Evolutionary conservation across 768 basidiomycete species (phyloP), one percentile per base, ranked within the genome.

Genomic region (Suillus sp.): DNA sequence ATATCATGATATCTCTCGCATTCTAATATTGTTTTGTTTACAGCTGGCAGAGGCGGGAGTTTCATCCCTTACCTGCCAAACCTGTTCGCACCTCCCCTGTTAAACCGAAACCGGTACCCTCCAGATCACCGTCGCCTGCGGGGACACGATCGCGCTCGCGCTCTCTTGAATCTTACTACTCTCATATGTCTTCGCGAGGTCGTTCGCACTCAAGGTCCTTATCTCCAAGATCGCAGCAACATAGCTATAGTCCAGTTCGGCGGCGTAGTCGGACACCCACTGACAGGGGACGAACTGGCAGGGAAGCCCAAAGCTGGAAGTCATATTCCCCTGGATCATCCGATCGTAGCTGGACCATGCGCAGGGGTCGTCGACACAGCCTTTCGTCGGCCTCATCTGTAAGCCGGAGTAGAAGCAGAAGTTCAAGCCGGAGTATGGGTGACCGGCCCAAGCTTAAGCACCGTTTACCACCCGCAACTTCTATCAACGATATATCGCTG

Each of bases 21-120:
- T 62, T 20, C 66, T 38, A 61, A 66, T 42, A 68, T 13, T 11
- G 8, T 22, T 62, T 55, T 61, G 60, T 62, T 57, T 67, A 10
- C 67, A 92, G 90, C 69, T 92, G 90, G 90, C 86, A 84, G 51
- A 81, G 82, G 69, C 81, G 90, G 59, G 88, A 90, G 48, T 73
- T 73, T 50, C 73, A 79, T 53, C 72, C 74, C 3, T 73, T 79
- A 2, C 73, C 81, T 73, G 79, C 77, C 76, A 79, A 74, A 62
- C 75, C 64, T 68, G 68, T 70, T 63, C 72, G 73, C 60, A 75
- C 74, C 51, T 57, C 56, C 10, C 67, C 75, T 59, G 69, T 76
- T 60, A 77, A 83, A 65, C 80, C 75, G 60, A 79, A 82, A 68
- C 82, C 84, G 62, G 72, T 30, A 13, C 56, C 38, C 38, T 57